Conservation (phyloP, 2,329 filamentous ascomycete genomes). For the Fusarium sp. region DNA sequence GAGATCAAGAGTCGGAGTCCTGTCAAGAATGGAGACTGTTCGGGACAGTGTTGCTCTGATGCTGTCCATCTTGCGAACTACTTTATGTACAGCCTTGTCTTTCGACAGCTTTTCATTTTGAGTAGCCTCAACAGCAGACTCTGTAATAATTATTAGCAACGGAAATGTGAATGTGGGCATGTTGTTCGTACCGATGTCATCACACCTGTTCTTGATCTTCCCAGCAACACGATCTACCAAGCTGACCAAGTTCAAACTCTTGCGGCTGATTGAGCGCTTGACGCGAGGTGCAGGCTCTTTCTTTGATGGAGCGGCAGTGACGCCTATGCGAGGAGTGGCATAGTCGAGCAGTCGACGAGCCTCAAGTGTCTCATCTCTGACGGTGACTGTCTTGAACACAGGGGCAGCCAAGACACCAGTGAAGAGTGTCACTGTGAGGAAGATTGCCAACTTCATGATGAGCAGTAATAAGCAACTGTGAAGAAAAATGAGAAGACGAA, state of each 20-base stretch:
- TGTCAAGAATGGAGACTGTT: background rate
- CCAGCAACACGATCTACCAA: background rate
- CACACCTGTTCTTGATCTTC: background rate
- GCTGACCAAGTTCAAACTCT: background rate
- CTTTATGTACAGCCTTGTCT: background rate
- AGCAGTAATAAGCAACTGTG: background rate
- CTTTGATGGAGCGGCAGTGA: accelerated
- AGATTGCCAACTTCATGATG: conserved; percentile 22
- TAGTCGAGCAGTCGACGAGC: background rate
- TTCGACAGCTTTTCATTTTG: background rate
- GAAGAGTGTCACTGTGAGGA: conserved; percentile 2
- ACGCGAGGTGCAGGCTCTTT: accelerated
- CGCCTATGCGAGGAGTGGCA: background rate
- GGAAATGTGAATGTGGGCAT: accelerated
- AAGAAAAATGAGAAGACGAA: background rate
- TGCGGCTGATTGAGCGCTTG: background rate
- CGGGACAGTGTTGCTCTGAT: background rate
- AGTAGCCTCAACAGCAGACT: background rate
- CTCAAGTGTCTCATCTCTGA: background rate
- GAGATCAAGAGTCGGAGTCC: background rate
- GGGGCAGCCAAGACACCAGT: background rate
- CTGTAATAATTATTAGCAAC: background rate
- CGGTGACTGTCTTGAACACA: background rate
- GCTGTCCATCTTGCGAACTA: background rate
- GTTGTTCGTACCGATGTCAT: conserved; percentile 3